Evolutionary conservation across 2,329 filamentous ascomycete species (phyloP).

Genomic region (Epichloe typhina): DNA sequence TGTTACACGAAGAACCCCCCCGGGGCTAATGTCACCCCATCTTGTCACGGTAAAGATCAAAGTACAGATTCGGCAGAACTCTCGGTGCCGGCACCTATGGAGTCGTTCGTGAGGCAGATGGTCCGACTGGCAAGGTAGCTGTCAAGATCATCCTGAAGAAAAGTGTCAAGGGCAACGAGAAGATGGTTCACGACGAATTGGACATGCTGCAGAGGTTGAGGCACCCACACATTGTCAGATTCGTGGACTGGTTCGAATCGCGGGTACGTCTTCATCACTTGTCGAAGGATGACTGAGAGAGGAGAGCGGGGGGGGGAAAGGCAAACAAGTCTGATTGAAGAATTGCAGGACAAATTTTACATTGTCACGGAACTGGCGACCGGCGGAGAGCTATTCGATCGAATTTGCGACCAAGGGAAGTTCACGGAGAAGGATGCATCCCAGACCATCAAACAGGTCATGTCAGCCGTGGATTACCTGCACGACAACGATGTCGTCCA

Average conservation of each 20-base stretch:
- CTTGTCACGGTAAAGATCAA: constrained; percentile 40
- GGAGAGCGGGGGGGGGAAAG: background rate
- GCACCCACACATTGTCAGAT: constrained; percentile 92
- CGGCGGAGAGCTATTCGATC: constrained; percentile 91
- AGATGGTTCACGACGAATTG: constrained; percentile 97
- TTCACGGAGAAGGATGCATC: constrained; percentile 98
- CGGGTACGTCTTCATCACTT: constrained; percentile 44
- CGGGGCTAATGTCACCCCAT: background rate
- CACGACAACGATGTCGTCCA: constrained; percentile 94
- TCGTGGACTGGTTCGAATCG: constrained; percentile 98
- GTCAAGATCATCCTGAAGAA: constrained; percentile 99
- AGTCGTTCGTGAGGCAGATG: constrained; percentile 89
- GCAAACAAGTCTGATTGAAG: background rate
- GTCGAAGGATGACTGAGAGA: too few species aligned
- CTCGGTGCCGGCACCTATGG: constrained; percentile 96
- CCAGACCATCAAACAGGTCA: constrained; percentile 86
- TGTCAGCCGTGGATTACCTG: constrained; percentile 86
- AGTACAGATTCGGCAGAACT: constrained; percentile 85
- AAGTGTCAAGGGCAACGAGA: constrained; percentile 95
- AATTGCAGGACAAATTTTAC: constrained; percentile 86
- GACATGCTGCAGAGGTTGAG: constrained; percentile 82
- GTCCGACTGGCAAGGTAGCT: constrained; percentile 72
- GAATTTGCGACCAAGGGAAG: constrained; percentile 94
- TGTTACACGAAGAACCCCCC: background rate
- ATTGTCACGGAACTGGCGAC: constrained; percentile 95